Conservation (phyloP, 148 eudicot genomes). For the Rhododendron henanense region DNA sequence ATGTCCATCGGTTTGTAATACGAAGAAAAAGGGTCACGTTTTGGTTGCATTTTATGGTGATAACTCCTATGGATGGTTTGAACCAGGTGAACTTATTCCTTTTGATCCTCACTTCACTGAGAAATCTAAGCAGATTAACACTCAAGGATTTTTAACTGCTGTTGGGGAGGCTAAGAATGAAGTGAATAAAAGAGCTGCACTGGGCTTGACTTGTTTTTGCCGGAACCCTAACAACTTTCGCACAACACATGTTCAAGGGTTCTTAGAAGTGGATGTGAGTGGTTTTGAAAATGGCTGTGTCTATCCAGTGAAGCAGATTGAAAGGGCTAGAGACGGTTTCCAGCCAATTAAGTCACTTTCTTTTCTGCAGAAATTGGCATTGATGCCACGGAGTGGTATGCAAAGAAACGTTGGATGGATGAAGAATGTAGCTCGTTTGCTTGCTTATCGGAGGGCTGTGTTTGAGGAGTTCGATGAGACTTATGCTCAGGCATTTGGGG, state of each 20-base stretch:
- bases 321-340: slow-evolving; percentile 51
- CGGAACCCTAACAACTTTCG: slow-evolving; percentile 59
- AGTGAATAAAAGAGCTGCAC: slow-evolving; percentile 51
- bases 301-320: slow-evolving; percentile 44
- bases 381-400: background rate
- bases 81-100: background rate
- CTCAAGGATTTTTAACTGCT: background rate
- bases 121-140: background rate
- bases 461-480: slow-evolving; percentile 56
- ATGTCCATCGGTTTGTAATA: background rate
- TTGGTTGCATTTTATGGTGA: slow-evolving; percentile 55
- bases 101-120: background rate
- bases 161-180: slow-evolving; percentile 41
- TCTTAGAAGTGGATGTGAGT: slow-evolving; percentile 55
- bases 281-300: slow-evolving; percentile 60
- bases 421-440: slow-evolving; percentile 27
- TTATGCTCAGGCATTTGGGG: slow-evolving; percentile 56
- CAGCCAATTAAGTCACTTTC: slow-evolving; percentile 33
- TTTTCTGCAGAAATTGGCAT: slow-evolving; percentile 23
- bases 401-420: slow-evolving; percentile 21
- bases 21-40: slow-evolving; percentile 20
- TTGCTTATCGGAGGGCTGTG: slow-evolving; percentile 44
- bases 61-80: background rate
- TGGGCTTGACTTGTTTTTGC: slow-evolving; percentile 78
- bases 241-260: slow-evolving; percentile 43